Percentiles rank a stretch among this genome's conserved stretches.
Evolutionary conservation across 345 rosid genomes (phyloP).

Genomic region (Heritiera fomes): DNA sequence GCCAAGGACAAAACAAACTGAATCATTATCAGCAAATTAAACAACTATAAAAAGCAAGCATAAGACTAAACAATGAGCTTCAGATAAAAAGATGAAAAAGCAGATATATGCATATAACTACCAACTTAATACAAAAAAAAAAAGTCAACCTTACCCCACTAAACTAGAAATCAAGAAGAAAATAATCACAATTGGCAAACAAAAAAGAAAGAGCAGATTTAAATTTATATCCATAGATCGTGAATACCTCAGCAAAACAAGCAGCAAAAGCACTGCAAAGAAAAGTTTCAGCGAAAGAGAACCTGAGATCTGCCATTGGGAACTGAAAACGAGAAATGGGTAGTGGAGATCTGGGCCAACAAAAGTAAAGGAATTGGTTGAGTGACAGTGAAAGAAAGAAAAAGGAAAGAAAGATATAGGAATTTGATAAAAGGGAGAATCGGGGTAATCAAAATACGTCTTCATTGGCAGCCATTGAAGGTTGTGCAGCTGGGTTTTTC

Average conservation of each 20-base stretch:
- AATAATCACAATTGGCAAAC: background rate
- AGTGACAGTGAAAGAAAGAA: background rate
- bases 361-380: background rate
- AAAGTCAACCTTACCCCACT: background rate
- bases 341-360: constrained; percentile 30
- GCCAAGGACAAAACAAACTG: background rate
- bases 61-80: constrained; percentile 3
- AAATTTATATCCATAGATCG: constrained; percentile 17
- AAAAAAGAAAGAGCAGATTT: background rate
- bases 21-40: constrained; percentile 3
- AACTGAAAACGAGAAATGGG: constrained; percentile 30
- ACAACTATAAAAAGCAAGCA: background rate
- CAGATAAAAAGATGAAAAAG: background rate
- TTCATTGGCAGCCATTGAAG: constrained; percentile 28
- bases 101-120: background rate
- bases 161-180: background rate
- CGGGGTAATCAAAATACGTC: constrained; percentile 30
- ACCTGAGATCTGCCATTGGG: constrained; percentile 65
- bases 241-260: constrained; percentile 91
- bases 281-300: constrained; percentile 84
- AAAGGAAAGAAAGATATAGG: constrained; percentile 23
- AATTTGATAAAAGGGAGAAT: constrained; percentile 1
- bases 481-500: constrained; percentile 13
- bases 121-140: background rate
- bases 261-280: constrained; percentile 95